These are phyloP conservation scores for Tothia fuscella DNA, from an alignment of 2,329 filamentous ascomycete species.

Conservation along the genomic window DNA sequence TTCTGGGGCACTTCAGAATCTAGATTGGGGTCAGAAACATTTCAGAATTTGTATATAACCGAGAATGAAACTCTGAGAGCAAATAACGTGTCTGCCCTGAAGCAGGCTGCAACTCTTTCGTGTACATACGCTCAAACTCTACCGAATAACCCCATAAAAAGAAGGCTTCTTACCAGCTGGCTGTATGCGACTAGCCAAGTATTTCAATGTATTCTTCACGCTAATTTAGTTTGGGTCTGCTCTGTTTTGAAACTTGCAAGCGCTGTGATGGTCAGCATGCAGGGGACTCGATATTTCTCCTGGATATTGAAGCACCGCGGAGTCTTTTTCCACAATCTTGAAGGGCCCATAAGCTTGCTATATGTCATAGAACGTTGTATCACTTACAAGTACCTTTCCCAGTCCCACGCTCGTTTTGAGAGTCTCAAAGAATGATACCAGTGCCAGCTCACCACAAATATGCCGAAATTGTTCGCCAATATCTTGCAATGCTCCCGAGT, in stretches of 20 bases:
- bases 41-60: too few relatives aligned
- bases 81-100: too few relatives aligned
- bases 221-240: constrained; percentile 28
- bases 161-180: too few relatives aligned
- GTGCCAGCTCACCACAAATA: constrained; percentile 15
- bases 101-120: too few relatives aligned
- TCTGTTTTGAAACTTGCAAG: constrained; percentile 30
- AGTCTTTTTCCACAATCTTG: constrained; percentile 30
- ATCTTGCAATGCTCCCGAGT: constrained; percentile 16
- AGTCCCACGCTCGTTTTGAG: constrained; percentile 18
- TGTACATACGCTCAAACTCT: too few relatives aligned
- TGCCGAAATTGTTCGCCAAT: constrained; percentile 22
- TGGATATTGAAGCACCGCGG: constrained; percentile 31
- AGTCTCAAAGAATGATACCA: constrained; percentile 30
- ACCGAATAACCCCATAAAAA: too few relatives aligned
- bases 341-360: too few relatives aligned
- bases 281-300: constrained; percentile 28
- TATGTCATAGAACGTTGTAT: too few relatives aligned
- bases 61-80: too few relatives aligned
- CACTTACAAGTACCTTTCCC: too few relatives aligned
- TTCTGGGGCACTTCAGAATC: too few relatives aligned
- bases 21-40: too few relatives aligned
- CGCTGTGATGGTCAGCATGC: constrained; percentile 30
- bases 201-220: constrained; percentile 21
- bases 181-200: constrained; percentile 9